Base-by-base conservation (phyloP, 2,329 filamentous ascomycete genomes). In the Fusarium aywerte region DNA sequence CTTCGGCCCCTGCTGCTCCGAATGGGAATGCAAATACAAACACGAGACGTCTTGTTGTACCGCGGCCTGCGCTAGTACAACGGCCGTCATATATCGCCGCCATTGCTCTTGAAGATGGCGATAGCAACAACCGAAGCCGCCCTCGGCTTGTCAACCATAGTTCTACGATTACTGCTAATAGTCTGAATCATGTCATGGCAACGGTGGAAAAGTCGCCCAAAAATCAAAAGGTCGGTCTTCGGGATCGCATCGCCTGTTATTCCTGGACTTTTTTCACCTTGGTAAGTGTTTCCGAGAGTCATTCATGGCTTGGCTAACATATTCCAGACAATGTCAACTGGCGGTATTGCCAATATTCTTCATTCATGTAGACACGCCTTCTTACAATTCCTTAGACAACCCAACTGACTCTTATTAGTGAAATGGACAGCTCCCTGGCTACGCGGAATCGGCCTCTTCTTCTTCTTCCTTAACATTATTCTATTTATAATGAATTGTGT, bases 221-320 rank as follows among this genome's bases (percentile, higher is more conserved):
- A 11, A 49, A 33, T 1, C 73, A 62, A n/a, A 80, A 76, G 43
- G 77, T 85, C 43, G 76, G 82, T 16, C 70, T 86, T 45, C 78
- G 80, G 35, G 84, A 86, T 62, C 78, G 85, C 33, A 82, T 87
- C 59, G 80, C 79, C 38, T 86, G 83, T 61, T 82, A 83, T 64
- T 81, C 81, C 69, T 95, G 92, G 92, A 93, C 91, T 0, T 95
- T 89, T 84, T 95, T 93, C 72, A 92, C 91, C 21, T 84, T 85
- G 71, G 71, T 73, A 39, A 15, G 55, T 55, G 12, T 40, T 35
- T 8, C 4, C 29, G 4, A 25, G 32, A 21, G n/a, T 27, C 21
- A 38, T 11, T 47, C 7, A 15, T 44, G 40, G 8, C 12, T 16
- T 35, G 2, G 8, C 60, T 63, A 21, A 63, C 10, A 53, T 15